A percentile compares a stretch with the other conserved stretches of the same genome.
Evolutionary conservation across 306 rosid genomes (phyloP).

Genomic region (Pterocarpus macrocarpus): DNA sequence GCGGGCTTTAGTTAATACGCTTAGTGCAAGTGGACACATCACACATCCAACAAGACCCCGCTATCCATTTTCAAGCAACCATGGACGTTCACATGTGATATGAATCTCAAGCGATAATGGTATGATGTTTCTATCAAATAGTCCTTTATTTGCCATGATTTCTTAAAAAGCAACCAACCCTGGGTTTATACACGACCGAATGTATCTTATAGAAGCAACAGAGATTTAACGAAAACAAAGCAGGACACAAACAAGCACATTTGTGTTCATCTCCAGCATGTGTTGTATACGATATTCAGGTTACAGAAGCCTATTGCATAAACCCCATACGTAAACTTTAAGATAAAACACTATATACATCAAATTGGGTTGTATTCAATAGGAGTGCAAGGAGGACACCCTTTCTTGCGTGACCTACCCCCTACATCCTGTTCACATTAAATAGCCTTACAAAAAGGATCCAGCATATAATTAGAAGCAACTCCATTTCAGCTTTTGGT

Average conservation of each 20-base stretch:
- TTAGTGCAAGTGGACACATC: neutral
- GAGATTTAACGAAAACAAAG: constrained; percentile 39
- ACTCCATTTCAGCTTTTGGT: constrained; percentile 40
- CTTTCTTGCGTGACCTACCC: constrained; percentile 45
- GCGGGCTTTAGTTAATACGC: neutral
- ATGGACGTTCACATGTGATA: constrained; percentile 2
- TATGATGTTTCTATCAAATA: neutral
- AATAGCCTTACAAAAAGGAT: constrained; percentile 48
- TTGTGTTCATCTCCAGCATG: constrained; percentile 51
- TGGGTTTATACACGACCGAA: constrained; percentile 5
- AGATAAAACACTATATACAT: constrained; percentile 57
- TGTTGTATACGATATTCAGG: constrained; percentile 45
- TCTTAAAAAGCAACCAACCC: neutral
- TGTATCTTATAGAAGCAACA: constrained; percentile 34
- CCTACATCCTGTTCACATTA: constrained; percentile 45
- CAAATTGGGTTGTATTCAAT: constrained; percentile 41
- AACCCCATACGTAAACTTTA: constrained; percentile 36
- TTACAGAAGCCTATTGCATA: constrained; percentile 57
- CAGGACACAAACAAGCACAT: constrained; percentile 56
- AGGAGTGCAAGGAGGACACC: constrained; percentile 42
- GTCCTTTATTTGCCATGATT: neutral
- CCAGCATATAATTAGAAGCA: constrained; percentile 35
- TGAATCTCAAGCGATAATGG: neutral
- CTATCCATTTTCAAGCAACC: neutral
- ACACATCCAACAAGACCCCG: neutral